These are phyloP conservation scores for Camelina sativa DNA, from an alignment of 345 rosid genomes.

Conservation along the genomic window DNA sequence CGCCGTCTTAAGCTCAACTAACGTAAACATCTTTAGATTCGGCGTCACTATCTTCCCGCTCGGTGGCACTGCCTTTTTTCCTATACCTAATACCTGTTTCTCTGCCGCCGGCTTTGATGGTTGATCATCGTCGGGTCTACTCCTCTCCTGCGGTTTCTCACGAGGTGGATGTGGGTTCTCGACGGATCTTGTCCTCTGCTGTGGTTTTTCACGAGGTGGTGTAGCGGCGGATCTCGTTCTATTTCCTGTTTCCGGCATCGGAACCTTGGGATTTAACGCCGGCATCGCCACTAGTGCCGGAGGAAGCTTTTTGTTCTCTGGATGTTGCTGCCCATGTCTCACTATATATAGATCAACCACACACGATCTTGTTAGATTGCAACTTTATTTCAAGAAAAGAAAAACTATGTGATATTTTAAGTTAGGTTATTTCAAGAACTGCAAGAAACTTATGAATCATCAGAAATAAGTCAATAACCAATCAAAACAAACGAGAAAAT, in stretches of 20 bases:
- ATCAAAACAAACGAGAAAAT: not conserved
- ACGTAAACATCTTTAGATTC: constrained; percentile 59
- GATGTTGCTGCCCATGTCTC: constrained; percentile 21
- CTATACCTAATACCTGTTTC: not conserved
- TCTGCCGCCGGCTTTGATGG: constrained; percentile 19
- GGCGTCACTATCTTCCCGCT: constrained; percentile 48
- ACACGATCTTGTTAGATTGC: not conserved
- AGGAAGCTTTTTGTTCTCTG: constrained; percentile 23
- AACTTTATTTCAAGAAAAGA: not conserved
- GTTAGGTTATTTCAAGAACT: not conserved
- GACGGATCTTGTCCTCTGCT: not conserved
- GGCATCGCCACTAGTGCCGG: constrained; percentile 33
- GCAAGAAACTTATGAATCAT: not conserved
- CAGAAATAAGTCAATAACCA: not conserved
- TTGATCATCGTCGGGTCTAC: constrained; percentile 27
- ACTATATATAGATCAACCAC: not conserved
- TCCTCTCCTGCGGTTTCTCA: not conserved
- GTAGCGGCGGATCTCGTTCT: constrained; percentile 4
- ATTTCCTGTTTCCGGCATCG: constrained; percentile 11
- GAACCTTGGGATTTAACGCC: constrained; percentile 18
- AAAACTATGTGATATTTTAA: not conserved
- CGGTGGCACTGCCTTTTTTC: constrained; percentile 32
- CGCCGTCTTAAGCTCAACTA: constrained; percentile 60
- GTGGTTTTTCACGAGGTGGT: constrained; percentile 8
- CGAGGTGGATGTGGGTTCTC: not conserved